Evolutionary conservation across 2,329 filamentous ascomycete species (phyloP).

Genomic region (Aureobasidium sp.): DNA sequence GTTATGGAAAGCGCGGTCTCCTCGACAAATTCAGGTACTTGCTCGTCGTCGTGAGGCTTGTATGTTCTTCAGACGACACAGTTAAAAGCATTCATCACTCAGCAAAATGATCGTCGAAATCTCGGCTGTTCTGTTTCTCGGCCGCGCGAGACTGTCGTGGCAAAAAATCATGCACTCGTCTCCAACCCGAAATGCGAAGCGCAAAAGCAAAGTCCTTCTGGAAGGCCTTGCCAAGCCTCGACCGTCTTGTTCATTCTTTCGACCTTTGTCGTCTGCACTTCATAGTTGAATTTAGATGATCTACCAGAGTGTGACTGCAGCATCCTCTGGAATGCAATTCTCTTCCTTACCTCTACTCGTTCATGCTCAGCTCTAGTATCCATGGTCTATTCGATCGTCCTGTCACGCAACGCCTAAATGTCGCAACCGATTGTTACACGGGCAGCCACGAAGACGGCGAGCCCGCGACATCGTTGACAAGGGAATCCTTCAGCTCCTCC

Average conservation of each 20-base stretch:
- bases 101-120: background rate
- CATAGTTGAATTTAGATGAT: background rate
- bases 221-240: background rate
- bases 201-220: background rate
- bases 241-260: background rate
- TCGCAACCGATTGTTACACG: background rate
- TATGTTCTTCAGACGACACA: background rate
- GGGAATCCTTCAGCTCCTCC: background rate
- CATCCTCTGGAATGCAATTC: background rate
- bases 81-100: background rate
- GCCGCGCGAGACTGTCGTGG: background rate
- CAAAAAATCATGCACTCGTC: background rate
- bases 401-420: background rate
- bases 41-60: background rate
- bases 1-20: background rate
- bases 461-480: slow-evolving; percentile 1
- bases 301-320: background rate
- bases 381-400: background rate
- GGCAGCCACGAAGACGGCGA: background rate
- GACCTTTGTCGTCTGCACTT: background rate
- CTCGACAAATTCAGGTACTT: background rate
- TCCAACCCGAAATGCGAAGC: background rate
- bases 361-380: background rate
- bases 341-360: background rate
- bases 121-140: background rate